phyloP scores from a whole-genome alignment of 371 early-diverging fungal species.

The Catenaria anguillulae region DNA sequence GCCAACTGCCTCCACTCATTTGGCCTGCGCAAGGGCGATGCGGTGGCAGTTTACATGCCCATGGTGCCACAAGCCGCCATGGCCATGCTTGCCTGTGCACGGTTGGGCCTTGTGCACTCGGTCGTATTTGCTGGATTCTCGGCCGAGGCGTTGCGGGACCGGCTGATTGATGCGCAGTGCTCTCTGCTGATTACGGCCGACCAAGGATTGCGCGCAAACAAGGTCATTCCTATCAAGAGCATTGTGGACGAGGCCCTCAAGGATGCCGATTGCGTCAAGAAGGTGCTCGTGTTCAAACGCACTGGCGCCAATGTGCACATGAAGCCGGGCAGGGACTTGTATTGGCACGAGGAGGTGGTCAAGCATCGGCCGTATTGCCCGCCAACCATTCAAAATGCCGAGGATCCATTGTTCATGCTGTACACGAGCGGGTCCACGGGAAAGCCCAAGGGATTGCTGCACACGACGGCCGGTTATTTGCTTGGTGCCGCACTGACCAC shows the following conservation, averaged over 20 bases:
- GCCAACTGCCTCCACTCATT: constrained; percentile 60
- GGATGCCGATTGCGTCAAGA: constrained; percentile 53
- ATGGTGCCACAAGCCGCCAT: constrained; percentile 90
- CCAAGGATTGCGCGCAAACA: constrained; percentile 78
- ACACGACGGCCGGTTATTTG: constrained; percentile 89
- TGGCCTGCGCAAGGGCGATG: constrained; percentile 80
- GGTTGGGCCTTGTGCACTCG: constrained; percentile 78
- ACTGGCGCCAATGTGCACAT: constrained; percentile 61
- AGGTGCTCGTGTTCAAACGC: constrained; percentile 73
- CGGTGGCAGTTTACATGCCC: constrained; percentile 91
- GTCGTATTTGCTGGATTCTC: constrained; percentile 93
- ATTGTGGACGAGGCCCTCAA: constrained; percentile 78
- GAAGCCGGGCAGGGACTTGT: constrained; percentile 55
- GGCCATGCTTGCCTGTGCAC: constrained; percentile 83
- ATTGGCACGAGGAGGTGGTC: constrained; percentile 70
- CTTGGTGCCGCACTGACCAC: constrained; percentile 72
- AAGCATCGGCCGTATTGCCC: constrained; percentile 63
- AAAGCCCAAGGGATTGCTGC: constrained; percentile 84
- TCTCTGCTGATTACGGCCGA: constrained; percentile 69
- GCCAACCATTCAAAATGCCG: constrained; percentile 65
- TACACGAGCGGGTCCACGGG: constrained; percentile 95
- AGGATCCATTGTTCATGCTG: constrained; percentile 90
- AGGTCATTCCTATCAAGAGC: constrained; percentile 70
- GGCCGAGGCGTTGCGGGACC: constrained; percentile 66
- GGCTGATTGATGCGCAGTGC: constrained; percentile 60